Evolutionary conservation across 139 green algal genomes (phyloP).

Genomic region (Chlorella sp.): DNA sequence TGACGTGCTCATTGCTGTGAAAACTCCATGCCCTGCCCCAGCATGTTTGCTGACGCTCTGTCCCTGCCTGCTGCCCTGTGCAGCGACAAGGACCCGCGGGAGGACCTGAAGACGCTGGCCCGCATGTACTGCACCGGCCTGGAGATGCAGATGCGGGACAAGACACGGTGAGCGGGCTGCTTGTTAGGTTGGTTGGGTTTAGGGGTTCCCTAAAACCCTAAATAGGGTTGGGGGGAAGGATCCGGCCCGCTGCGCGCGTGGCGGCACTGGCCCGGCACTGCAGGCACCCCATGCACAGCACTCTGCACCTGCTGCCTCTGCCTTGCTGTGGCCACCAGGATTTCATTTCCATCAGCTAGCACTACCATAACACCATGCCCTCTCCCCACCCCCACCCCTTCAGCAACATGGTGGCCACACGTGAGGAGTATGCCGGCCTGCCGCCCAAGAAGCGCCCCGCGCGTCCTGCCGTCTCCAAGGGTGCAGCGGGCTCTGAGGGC

Average conservation of each 20-base stretch:
- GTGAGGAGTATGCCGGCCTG: constrained; percentile 45
- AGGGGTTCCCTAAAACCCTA: no score
- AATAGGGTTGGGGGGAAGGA: no score
- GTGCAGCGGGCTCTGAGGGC: not conserved
- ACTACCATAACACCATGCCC: not conserved
- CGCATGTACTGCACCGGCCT: constrained; percentile 56
- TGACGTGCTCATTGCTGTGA: not conserved
- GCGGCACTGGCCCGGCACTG: no score
- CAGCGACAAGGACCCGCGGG: constrained; percentile 50
- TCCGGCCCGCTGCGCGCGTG: no score
- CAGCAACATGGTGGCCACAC: constrained; percentile 37
- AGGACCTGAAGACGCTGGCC: constrained; percentile 59
- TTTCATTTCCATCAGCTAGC: no score
- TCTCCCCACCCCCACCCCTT: not conserved
- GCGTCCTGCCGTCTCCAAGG: constrained; percentile 25
- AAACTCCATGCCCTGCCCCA: not conserved
- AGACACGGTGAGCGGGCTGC: constrained; percentile 6
- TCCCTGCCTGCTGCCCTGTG: not conserved
- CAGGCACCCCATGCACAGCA: no score
- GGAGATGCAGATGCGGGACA: constrained; percentile 43
- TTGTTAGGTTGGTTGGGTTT: no score
- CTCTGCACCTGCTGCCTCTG: not conserved
- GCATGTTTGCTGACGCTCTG: not conserved
- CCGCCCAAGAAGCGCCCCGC: constrained; percentile 36
- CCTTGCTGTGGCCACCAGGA: not conserved